A percentile compares a stretch with the other conserved stretches of the same genome.
phyloP scores from a whole-genome alignment of 1,284 basidiomycete genomes.

The Irpex lacteus region DNA sequence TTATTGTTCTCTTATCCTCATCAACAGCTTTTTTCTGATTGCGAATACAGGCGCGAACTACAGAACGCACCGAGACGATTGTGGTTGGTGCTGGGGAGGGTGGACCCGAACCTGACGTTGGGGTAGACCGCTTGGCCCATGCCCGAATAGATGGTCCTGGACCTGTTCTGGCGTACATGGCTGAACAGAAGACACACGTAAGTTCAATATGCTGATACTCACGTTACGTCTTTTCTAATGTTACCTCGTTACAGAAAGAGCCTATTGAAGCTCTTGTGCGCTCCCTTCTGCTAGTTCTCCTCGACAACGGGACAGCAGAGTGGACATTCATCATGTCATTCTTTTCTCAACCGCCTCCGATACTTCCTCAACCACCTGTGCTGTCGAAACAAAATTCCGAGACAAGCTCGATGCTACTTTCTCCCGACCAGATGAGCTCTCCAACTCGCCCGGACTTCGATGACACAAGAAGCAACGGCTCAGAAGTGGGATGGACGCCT shows the following conservation, averaged over 20 bases:
- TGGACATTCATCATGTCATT: slow-evolving; percentile 85
- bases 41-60: slow-evolving; percentile 46
- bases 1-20: slow-evolving; percentile 22
- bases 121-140: slow-evolving; percentile 59
- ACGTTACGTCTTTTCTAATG: neutral
- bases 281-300: slow-evolving; percentile 82
- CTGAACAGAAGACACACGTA: slow-evolving; percentile 82
- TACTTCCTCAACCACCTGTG: slow-evolving; percentile 9
- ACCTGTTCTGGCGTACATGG: slow-evolving; percentile 81
- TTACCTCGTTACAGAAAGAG: slow-evolving; percentile 60
- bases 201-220: slow-evolving; percentile 28
- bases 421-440: slow-evolving; percentile 35
- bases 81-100: slow-evolving; percentile 37
- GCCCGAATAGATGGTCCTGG: slow-evolving; percentile 76
- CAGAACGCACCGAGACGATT: slow-evolving; percentile 65
- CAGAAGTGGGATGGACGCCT: slow-evolving; percentile 17
- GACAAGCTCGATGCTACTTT: slow-evolving; percentile 33
- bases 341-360: slow-evolving; percentile 49
- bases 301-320: slow-evolving; percentile 92
- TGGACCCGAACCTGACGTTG: slow-evolving; percentile 34
- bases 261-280: slow-evolving; percentile 81
- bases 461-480: slow-evolving; percentile 18
- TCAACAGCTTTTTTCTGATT: neutral
- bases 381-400: slow-evolving; percentile 26
- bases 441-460: slow-evolving; percentile 28